Conservation (phyloP, 352 stramenopile genomes). For the Phytophthora syringae region DNA sequence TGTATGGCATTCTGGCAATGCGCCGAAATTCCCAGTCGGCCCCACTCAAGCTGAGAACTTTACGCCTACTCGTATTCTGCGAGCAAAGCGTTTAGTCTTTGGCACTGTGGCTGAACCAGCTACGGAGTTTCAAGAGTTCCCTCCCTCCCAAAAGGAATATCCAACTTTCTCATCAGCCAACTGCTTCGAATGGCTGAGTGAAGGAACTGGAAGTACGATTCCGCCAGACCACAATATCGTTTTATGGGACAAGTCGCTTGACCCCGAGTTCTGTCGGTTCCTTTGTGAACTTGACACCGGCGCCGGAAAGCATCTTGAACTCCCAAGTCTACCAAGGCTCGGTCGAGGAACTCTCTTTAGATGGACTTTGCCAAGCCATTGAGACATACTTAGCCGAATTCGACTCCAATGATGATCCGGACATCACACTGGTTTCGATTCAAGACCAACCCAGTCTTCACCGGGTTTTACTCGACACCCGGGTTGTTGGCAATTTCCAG, state of each 20-base stretch:
- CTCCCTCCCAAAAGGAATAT: not conserved
- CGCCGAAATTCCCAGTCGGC: not conserved
- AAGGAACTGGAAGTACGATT: not conserved
- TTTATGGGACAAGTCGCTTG: not conserved
- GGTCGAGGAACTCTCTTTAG: not conserved
- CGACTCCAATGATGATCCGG: not conserved
- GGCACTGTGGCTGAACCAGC: not conserved
- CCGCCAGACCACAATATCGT: not conserved
- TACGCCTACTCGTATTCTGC: not conserved
- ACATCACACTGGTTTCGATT: not conserved
- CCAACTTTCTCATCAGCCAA: not conserved
- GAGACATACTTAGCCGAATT: not conserved
- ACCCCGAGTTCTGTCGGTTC: not conserved
- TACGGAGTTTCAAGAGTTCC: not conserved
- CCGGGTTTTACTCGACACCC: not conserved
- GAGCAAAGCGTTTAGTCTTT: not conserved
- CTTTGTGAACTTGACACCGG: not conserved
- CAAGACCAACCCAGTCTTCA: not conserved
- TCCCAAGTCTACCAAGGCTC: not conserved
- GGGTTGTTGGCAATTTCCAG: not conserved
- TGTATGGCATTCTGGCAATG: not conserved
- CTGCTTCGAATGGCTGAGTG: not conserved
- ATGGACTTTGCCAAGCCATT: not conserved
- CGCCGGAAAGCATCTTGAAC: not conserved
- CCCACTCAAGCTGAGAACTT: not conserved